Evolutionary conservation across 1,284 basidiomycete species (phyloP), one percentile per base, ranked within the genome.

Genomic region (Ceratorhiza oryzae-sativae): DNA sequence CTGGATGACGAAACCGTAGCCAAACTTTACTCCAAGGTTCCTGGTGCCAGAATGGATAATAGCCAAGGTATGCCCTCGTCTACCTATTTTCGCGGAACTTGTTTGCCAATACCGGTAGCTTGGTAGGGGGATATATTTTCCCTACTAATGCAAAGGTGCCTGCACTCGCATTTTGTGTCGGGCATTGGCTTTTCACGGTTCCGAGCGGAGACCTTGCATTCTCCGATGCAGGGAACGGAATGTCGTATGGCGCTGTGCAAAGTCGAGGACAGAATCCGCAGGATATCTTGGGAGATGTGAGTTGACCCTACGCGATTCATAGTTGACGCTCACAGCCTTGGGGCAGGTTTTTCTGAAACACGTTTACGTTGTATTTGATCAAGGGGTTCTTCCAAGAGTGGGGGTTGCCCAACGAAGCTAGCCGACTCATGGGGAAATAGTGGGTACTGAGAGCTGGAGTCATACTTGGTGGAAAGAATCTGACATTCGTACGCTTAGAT

Each of bases 291-390:
- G 73, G 73, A 15, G 73, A 74, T 51, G 72, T 73, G 41, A 48
- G 65, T 62, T 3, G n/a, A n/a, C n/a, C n/a, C n/a, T n/a, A 3
- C 30, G 34, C 10, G 4, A 27, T 10, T 13, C 39, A 27, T 15
- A 12, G 25, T 23, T 27, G 4, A 12, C 15, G 10, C 15, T 55
- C 9, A 32, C 8, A 30, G 10, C 12, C 2, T 55, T 48, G 36
- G 8, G 13, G 8, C 36, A 73, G 65, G 73, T 74, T 3, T 74
- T 74, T 30, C 41, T 74, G 27, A 74, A 74, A 39, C 73, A 67
- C 58, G 71, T 74, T 20, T 74, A 74, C 68, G 73, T 71, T 46
- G 58, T 74, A 18, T 74, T 74, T 34, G 73, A 74, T 34, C 73
- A 74, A 45, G 32, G 62, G 6, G 36, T 51, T 20, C 30, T 48